Evolutionary conservation across 108 stramenopile genomes (phyloP), one percentile per base, ranked within the genome.

Genomic region (Cyclostephanos tholiformis): DNA sequence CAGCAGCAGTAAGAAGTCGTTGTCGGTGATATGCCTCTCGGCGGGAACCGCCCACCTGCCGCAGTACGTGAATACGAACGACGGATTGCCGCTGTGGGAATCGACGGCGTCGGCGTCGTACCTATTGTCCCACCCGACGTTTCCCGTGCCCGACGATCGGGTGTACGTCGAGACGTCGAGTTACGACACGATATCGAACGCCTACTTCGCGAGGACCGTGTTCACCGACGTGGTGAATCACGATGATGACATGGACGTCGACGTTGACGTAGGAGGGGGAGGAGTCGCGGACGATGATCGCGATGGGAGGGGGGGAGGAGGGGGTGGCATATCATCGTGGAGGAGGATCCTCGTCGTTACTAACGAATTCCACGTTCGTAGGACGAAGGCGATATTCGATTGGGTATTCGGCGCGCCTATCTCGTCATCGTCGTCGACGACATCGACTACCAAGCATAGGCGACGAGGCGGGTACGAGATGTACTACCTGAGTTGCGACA

Each of bases 1-100:
- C 2, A n/a, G 52, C 6, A 25, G 6, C 6, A 49, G 6, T 22
- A 17, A 1, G 32, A 55, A 17, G 16, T 30, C n/a, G 52, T 9
- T 55, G 3, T 55, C 86, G 4, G 80, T 92, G 27, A 46, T 92
- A 13, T 86, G 86, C 64, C 72, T 95, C 10, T 91, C 89, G 16
- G 94, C 94, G 16, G 94, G 94, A 0, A 92, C 91, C n/a, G 91
- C 91, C 12, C 94, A 95, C 83, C 30, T 95, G 23, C 87, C 91
- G 17, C 94, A 95, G 74, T 71, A 83, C 27, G 63, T 92, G 19
- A 55, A 65, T 8, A 71, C 61, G 19, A 27, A 65, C 13, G 85
- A 88, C 68, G 94, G 91, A 16, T 68, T 95, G 49, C 94, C 94
- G 12, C 73, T 95, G 26, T 95, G 90, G 90, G 94, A 95, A 82